Percentiles rank a stretch among this genome's conserved stretches.
Evolutionary conservation across 805 yeast genomes (phyloP).

Genomic region (Saccharomycopsis javanensis): DNA sequence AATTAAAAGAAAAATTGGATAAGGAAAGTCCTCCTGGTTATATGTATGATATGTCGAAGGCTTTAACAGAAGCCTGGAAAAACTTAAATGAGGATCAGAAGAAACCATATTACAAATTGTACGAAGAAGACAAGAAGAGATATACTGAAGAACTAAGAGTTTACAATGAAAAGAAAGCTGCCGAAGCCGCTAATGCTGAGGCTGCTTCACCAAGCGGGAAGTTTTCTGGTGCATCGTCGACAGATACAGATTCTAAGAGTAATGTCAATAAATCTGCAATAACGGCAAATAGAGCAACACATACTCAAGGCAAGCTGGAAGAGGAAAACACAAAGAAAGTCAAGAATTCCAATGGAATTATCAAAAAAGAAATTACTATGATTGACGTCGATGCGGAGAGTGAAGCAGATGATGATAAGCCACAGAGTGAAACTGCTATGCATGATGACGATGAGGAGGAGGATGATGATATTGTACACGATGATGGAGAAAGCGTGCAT

Average conservation of each 20-base stretch:
- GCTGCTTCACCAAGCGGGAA: constrained; percentile 19
- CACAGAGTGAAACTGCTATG: too few relatives aligned
- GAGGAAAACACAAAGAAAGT: background rate
- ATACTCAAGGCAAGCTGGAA: background rate
- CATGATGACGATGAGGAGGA: background rate
- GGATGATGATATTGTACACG: background rate
- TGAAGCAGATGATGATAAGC: background rate
- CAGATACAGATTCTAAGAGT: background rate
- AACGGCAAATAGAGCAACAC: background rate
- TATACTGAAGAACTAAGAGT: constrained; percentile 63
- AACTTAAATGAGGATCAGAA: constrained; percentile 56
- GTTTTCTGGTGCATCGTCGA: constrained; percentile 22
- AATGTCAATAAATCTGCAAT: background rate
- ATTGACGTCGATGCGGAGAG: background rate
- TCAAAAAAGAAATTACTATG: background rate
- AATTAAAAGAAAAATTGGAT: constrained; percentile 49
- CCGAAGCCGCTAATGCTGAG: constrained; percentile 1
- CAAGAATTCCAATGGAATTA: background rate
- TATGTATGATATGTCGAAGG: constrained; percentile 58
- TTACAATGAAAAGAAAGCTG: constrained; percentile 28
- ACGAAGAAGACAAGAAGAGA: constrained; percentile 69
- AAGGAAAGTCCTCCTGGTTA: constrained; percentile 38
- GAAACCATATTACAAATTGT: constrained; percentile 62
- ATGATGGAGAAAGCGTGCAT: background rate
- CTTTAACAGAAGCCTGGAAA: constrained; percentile 83